Percentiles rank a stretch among this genome's conserved stretches.
phyloP scores from a whole-genome alignment of 768 basidiomycete species.

The Russula virescens region DNA sequence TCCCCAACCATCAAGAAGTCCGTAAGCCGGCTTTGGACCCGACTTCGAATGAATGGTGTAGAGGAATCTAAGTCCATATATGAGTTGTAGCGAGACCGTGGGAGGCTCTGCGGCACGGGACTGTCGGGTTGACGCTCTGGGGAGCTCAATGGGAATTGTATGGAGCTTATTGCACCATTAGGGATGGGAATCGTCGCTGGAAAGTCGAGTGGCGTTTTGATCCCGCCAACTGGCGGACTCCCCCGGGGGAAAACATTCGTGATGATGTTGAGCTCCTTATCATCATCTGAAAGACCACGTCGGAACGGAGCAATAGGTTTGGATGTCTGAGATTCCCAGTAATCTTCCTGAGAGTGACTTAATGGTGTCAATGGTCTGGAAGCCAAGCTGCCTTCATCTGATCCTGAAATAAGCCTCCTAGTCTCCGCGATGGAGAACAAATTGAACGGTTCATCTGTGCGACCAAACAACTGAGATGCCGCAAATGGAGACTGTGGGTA shows the following conservation, averaged over 20 bases:
- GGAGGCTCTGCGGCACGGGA: slow-evolving; percentile 49
- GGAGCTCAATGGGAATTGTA: slow-evolving; percentile 76
- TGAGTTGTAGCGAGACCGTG: slow-evolving; percentile 62
- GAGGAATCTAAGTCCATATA: slow-evolving; percentile 66
- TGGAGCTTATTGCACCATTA: slow-evolving; percentile 56
- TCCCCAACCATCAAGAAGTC: slow-evolving; percentile 52
- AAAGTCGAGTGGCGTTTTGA: slow-evolving; percentile 53
- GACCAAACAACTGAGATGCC: slow-evolving; percentile 77
- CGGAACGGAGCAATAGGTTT: slow-evolving; percentile 71
- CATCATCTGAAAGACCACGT: slow-evolving; percentile 68
- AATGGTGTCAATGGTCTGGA: slow-evolving; percentile 50
- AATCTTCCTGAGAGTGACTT: slow-evolving; percentile 41
- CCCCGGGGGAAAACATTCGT: slow-evolving; percentile 39
- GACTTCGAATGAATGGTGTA: slow-evolving; percentile 79
- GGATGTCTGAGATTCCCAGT: slow-evolving; percentile 34
- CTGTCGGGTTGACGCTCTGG: slow-evolving; percentile 50
- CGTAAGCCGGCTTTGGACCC: slow-evolving; percentile 67
- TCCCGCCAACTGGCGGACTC: slow-evolving; percentile 40
- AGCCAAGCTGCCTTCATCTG: slow-evolving; percentile 47
- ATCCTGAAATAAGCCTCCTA: slow-evolving; percentile 47
- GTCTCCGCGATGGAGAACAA: slow-evolving; percentile 80
- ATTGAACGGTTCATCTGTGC: slow-evolving; percentile 71
- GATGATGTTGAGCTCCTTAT: slow-evolving; percentile 50
- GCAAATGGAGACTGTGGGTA: slow-evolving; percentile 85
- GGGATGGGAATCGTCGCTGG: slow-evolving; percentile 49